Percentiles rank a stretch among this genome's conserved stretches.
Evolutionary conservation across 768 basidiomycete genomes (phyloP).

Genomic region (Arthromyces matolae): DNA sequence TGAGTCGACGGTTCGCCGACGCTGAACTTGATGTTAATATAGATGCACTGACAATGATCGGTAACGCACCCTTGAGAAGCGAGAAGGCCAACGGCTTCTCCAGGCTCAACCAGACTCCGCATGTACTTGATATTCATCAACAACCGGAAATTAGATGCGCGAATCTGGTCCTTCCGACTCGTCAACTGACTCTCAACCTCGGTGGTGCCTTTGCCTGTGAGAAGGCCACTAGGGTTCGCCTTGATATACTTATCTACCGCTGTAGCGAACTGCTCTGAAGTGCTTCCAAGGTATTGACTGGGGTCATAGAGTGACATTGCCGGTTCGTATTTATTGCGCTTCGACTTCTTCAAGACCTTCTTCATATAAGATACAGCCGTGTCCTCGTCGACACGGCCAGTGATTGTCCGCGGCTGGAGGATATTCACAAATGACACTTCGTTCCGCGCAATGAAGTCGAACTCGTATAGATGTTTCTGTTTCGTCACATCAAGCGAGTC

Average conservation of each 20-base stretch:
- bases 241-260: conserved; percentile 78
- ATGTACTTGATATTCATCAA: conserved; percentile 93
- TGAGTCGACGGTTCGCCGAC: conserved; percentile 99
- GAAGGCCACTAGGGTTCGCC: conserved; percentile 56
- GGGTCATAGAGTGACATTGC: conserved; percentile 75
- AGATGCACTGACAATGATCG: neutral
- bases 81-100: conserved; percentile 95
- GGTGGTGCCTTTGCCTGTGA: conserved; percentile 34
- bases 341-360: conserved; percentile 77
- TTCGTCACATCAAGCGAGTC: conserved; percentile 96
- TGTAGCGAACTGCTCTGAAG: conserved; percentile 87
- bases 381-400: conserved; percentile 57
- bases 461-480: conserved; percentile 92
- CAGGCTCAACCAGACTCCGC: conserved; percentile 91
- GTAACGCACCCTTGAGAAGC: conserved; percentile 89
- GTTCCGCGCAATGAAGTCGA: conserved; percentile 91
- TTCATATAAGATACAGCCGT: conserved; percentile 82
- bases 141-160: conserved; percentile 61
- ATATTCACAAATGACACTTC: conserved; percentile 72
- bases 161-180: conserved; percentile 44
- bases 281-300: conserved; percentile 76
- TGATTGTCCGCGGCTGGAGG: conserved; percentile 57
- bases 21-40: conserved; percentile 39
- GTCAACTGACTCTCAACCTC: conserved; percentile 25
- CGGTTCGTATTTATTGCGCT: conserved; percentile 65